A percentile compares a stretch with the other conserved stretches of the same genome.
Evolutionary conservation across 768 basidiomycete species (phyloP).

Genomic region (Mycena vulgaris): DNA sequence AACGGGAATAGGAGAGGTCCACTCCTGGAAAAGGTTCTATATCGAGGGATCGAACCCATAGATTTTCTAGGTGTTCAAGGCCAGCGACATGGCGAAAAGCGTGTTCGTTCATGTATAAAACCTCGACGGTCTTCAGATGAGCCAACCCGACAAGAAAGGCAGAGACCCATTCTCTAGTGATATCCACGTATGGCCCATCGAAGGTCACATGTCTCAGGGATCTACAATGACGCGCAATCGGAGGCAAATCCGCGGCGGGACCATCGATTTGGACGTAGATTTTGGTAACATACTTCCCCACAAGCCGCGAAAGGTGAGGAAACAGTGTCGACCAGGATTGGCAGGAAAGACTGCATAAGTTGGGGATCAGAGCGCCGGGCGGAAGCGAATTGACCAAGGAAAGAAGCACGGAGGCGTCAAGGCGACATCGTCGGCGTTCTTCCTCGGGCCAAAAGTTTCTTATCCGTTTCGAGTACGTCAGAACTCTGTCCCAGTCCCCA

Average conservation of each 20-base stretch:
- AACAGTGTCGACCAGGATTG: neutral
- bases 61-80: neutral
- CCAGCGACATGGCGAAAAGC: conserved; percentile 1
- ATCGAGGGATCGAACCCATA: neutral
- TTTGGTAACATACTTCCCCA: neutral
- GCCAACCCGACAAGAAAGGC: neutral
- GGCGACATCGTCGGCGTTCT: neutral
- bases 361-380: neutral
- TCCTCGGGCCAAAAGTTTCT: neutral
- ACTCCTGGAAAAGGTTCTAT: neutral
- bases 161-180: neutral
- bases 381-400: conserved; percentile 15
- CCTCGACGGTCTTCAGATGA: neutral
- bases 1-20: neutral
- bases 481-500: conserved; percentile 10
- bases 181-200: neutral
- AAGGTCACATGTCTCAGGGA: neutral
- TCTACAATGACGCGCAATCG: neutral
- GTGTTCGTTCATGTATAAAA: neutral
- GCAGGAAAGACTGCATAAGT: neutral
- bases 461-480: conserved; percentile 3
- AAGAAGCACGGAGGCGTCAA: neutral
- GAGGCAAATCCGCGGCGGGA: conserved; percentile 1
- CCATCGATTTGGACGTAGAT: neutral
- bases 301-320: neutral